Conservation (phyloP, 306 rosid species). For the Rubus parviflorus region DNA sequence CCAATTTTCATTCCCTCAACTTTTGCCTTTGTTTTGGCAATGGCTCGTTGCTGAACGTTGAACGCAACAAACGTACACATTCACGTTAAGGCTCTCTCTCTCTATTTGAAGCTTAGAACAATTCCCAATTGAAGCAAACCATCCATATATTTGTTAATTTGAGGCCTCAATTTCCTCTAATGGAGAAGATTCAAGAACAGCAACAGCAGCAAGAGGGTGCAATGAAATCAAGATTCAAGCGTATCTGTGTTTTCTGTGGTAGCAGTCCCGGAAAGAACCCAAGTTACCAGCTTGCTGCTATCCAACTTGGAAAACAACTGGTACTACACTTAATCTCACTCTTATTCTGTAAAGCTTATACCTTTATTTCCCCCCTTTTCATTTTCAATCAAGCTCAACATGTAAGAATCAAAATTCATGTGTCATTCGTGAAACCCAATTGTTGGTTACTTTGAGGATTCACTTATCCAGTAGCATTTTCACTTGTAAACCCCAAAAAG, state of each 20-base stretch:
- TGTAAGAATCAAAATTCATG: background rate
- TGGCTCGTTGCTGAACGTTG: conserved; percentile 9
- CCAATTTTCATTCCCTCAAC: conserved; percentile 34
- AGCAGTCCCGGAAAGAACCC: conserved; percentile 89
- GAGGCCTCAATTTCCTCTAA: conserved; percentile 9
- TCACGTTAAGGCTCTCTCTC: conserved; percentile 21
- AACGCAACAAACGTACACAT: conserved; percentile 29
- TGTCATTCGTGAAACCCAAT: background rate
- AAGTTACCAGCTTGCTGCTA: conserved; percentile 73
- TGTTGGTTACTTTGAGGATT: background rate
- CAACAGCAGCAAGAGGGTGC: conserved; percentile 26
- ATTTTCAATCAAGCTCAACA: background rate
- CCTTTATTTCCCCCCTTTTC: background rate
- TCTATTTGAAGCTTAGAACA: background rate
- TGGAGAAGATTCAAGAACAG: conserved; percentile 36
- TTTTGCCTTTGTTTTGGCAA: conserved; percentile 19
- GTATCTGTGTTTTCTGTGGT: conserved; percentile 92
- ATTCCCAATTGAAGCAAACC: background rate
- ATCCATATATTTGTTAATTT: background rate
- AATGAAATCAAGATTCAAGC: conserved; percentile 58
- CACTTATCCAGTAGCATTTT: conserved; percentile 11
- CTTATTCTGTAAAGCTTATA: background rate
- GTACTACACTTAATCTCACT: conserved; percentile 32
- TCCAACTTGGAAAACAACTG: conserved; percentile 78
- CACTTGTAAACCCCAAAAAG: background rate